Evolutionary conservation across 306 rosid species (phyloP).

Genomic region (Fagus crenata): DNA sequence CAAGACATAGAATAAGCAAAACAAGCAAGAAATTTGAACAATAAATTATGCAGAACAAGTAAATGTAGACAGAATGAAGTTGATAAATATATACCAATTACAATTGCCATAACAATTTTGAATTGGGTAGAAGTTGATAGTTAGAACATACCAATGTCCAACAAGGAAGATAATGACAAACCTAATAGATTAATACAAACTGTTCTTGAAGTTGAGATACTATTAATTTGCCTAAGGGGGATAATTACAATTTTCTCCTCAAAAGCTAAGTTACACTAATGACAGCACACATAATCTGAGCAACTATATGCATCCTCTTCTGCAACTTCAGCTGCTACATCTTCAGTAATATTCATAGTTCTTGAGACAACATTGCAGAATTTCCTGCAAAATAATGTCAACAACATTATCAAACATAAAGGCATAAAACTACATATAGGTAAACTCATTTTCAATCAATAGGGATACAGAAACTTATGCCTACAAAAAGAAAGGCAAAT

Average conservation of each 20-base stretch:
- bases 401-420: not conserved
- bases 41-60: not conserved
- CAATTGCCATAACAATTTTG: not conserved
- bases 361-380: slow-evolving; percentile 34
- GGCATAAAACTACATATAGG: not conserved
- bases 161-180: slow-evolving; percentile 12
- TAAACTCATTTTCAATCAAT: not conserved
- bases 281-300: slow-evolving; percentile 29
- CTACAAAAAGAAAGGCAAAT: not conserved
- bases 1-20: not conserved
- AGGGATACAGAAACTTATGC: not conserved
- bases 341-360: slow-evolving; percentile 31
- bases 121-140: not conserved
- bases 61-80: not conserved
- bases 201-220: slow-evolving; percentile 23
- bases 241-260: slow-evolving; percentile 28
- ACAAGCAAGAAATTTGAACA: not conserved
- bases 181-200: slow-evolving; percentile 29
- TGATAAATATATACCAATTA: not conserved
- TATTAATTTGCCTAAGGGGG: slow-evolving; percentile 26
- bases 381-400: slow-evolving; percentile 45
- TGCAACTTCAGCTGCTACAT: slow-evolving; percentile 16
- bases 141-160: slow-evolving; percentile 19
- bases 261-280: slow-evolving; percentile 18
- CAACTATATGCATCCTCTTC: slow-evolving; percentile 34